Conservation (phyloP, 1,284 basidiomycete species). For the Ganoderma sinense region DNA sequence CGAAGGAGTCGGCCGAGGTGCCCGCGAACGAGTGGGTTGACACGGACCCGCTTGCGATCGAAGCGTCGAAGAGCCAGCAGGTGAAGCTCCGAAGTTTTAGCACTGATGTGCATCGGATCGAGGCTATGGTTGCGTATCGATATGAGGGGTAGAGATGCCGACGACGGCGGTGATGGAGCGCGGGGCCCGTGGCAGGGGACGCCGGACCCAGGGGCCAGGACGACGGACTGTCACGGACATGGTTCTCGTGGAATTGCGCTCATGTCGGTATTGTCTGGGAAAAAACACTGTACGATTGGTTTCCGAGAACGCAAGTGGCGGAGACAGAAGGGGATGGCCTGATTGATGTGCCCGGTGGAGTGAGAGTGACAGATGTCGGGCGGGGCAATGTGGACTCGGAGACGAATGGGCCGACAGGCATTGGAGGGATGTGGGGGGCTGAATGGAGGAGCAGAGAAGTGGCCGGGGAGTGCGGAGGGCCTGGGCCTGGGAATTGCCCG, state of each 20-base stretch:
- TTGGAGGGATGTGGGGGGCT: slow-evolving; percentile 5
- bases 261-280: slow-evolving; percentile 9
- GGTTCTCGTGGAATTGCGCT: slow-evolving; percentile 8
- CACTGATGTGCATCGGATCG: slow-evolving; percentile 90
- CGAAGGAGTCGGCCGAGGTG: slow-evolving; percentile 85
- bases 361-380: slow-evolving; percentile 26
- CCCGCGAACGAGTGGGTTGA: slow-evolving; percentile 95
- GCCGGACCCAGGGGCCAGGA: slow-evolving; percentile 19
- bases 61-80: slow-evolving; percentile 95
- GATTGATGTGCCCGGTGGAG: slow-evolving; percentile 24
- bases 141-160: slow-evolving; percentile 61
- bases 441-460: slow-evolving; percentile 2
- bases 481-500: not conserved
- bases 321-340: slow-evolving; percentile 9
- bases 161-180: slow-evolving; percentile 12
- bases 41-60: slow-evolving; percentile 94
- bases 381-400: slow-evolving; percentile 20
- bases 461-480: slow-evolving; percentile 11
- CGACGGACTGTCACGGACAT: slow-evolving; percentile 5
- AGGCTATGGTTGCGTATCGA: slow-evolving; percentile 88
- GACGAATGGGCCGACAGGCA: slow-evolving; percentile 15
- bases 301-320: slow-evolving; percentile 11
- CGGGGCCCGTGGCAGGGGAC: slow-evolving; percentile 19
- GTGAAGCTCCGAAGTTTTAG: slow-evolving; percentile 92
- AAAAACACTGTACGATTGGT: slow-evolving; percentile 20